A percentile compares a stretch with the other conserved stretches of the same genome.
Conservation (phyloP, 1,284 basidiomycete genomes). For the Paramarasmius palmivorus region DNA sequence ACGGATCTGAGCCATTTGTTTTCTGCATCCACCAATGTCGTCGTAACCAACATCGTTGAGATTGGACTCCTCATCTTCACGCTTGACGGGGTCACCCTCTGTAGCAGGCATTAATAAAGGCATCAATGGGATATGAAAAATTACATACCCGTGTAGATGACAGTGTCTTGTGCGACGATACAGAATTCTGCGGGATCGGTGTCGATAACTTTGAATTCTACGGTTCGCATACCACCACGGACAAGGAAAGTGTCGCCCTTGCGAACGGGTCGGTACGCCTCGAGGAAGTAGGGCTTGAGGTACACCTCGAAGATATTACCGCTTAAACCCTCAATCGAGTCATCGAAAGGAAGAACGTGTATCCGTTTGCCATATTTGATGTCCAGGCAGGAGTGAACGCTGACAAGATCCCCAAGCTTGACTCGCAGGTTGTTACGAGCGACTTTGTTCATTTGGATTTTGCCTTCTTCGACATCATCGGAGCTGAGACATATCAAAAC, state of each 20-base stretch:
- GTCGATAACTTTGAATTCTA: slow-evolving; percentile 99
- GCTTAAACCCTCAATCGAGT: slow-evolving; percentile 96
- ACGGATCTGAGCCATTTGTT: slow-evolving; percentile 99
- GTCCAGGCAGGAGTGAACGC: slow-evolving; percentile 94
- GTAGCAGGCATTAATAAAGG: slow-evolving; percentile 23
- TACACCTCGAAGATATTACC: slow-evolving; percentile 99
- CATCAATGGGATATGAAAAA: slow-evolving; percentile 8
- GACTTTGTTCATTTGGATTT: slow-evolving; percentile 99
- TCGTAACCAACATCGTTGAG: slow-evolving; percentile 98
- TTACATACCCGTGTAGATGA: slow-evolving; percentile 82
- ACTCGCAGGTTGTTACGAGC: slow-evolving; percentile 98
- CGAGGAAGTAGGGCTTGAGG: slow-evolving; percentile 99
- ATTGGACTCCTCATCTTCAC: slow-evolving; percentile 98
- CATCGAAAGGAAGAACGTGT: slow-evolving; percentile 96
- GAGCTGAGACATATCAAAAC: slow-evolving; percentile 95
- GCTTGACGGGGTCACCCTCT: slow-evolving; percentile 99
- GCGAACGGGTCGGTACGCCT: slow-evolving; percentile 92
- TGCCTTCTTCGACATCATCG: slow-evolving; percentile 96
- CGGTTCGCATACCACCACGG: slow-evolving; percentile 95
- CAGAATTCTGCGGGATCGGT: slow-evolving; percentile 95
- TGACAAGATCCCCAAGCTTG: slow-evolving; percentile 95
- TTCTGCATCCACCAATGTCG: slow-evolving; percentile 98
- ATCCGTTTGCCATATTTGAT: slow-evolving; percentile 99
- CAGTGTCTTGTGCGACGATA: slow-evolving; percentile 96
- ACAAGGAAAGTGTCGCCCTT: slow-evolving; percentile 99